phyloP scores from a whole-genome alignment of 306 rosid genomes.

The Inga laurina region DNA sequence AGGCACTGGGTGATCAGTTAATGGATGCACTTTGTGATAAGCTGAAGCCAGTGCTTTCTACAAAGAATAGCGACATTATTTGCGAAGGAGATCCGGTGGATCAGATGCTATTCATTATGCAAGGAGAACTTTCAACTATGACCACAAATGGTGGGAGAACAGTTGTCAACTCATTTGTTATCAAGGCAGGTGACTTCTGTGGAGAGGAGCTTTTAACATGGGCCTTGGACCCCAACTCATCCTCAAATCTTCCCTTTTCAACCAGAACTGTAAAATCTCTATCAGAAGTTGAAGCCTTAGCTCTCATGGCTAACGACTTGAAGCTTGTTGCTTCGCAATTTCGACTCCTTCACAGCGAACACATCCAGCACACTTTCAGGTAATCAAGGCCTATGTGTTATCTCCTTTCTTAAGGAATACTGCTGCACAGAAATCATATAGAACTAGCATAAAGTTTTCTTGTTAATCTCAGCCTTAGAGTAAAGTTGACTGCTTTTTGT shows the following conservation, averaged over 20 bases:
- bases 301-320: not conserved
- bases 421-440: too few relatives aligned
- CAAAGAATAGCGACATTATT: not conserved
- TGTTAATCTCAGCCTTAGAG: not conserved
- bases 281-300: not conserved
- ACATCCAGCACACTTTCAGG: constrained; percentile 70
- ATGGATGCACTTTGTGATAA: not conserved
- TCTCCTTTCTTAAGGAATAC: too few relatives aligned
- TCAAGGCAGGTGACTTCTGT: constrained; percentile 39
- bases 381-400: constrained; percentile 16
- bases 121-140: not conserved
- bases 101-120: constrained; percentile 23
- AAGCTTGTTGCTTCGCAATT: not conserved
- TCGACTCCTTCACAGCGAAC: constrained; percentile 33
- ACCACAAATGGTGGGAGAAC: not conserved
- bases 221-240: not conserved
- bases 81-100: not conserved
- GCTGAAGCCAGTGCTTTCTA: not conserved
- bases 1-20: not conserved
- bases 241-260: not conserved
- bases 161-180: not conserved
- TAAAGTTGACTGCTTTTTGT: not conserved
- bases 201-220: constrained; percentile 47
- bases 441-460: not conserved
- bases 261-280: not conserved